Evolutionary conservation across 2,329 filamentous ascomycete species (phyloP).

Genomic region (Fusarium scirpi): DNA sequence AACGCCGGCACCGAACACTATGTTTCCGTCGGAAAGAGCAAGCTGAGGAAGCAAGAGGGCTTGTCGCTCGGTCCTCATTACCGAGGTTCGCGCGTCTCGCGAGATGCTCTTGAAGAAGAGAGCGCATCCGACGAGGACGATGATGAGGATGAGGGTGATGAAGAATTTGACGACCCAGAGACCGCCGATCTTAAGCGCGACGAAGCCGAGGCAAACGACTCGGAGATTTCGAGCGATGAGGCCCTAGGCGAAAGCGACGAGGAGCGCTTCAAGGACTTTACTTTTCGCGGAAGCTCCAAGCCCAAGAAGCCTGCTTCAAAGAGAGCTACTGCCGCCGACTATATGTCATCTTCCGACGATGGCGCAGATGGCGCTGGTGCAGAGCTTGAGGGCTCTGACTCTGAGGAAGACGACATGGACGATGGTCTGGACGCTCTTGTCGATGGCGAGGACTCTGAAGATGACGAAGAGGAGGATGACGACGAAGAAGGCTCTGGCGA

Average conservation of each 20-base stretch:
- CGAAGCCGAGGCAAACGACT: conserved; percentile 62
- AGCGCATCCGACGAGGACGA: conserved; percentile 63
- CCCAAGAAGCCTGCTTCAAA: conserved; percentile 55
- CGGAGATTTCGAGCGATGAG: conserved; percentile 73
- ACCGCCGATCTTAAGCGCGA: conserved; percentile 66
- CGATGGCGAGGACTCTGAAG: conserved; percentile 51
- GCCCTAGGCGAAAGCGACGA: conserved; percentile 89
- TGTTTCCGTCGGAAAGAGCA: conserved; percentile 83
- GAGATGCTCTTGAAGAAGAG: conserved; percentile 72
- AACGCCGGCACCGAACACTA: conserved; percentile 87
- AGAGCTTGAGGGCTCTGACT: conserved; percentile 54
- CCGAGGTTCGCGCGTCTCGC: conserved; percentile 79
- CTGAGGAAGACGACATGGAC: conserved; percentile 54
- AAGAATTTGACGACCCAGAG: conserved; percentile 69
- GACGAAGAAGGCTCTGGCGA: conserved; percentile 54
- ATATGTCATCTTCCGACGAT: conserved; percentile 63
- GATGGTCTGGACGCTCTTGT: conserved; percentile 53
- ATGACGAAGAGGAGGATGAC: conserved; percentile 53
- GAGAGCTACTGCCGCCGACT: conserved; percentile 67
- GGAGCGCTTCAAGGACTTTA: conserved; percentile 82
- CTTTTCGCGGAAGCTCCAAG: conserved; percentile 69
- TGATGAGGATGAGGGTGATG: conserved; percentile 59
- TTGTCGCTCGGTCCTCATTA: conserved; percentile 82
- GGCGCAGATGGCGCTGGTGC: conserved; percentile 54
- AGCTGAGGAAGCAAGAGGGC: conserved; percentile 78